phyloP scores from a whole-genome alignment of 257 asterid species.

The Ophiorrhiza pumila region DNA sequence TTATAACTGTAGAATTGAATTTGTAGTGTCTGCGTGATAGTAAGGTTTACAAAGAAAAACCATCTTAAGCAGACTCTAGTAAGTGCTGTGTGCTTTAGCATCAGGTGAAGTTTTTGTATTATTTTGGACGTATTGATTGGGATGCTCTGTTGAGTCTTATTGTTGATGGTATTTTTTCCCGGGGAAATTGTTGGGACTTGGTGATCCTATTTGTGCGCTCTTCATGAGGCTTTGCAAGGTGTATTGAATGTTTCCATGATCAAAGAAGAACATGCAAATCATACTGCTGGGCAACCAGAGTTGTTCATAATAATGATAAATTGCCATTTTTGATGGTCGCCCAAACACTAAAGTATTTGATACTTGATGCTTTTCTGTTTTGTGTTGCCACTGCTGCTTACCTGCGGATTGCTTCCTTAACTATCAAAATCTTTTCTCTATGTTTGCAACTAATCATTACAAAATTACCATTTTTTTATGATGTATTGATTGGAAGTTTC shows the following conservation, averaged over 20 bases:
- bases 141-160: no score
- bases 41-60: no score
- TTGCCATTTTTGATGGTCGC: neutral
- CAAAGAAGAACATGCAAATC: neutral
- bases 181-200: neutral
- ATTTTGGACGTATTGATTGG: no score
- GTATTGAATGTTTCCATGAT: neutral
- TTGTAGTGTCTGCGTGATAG: neutral
- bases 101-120: neutral
- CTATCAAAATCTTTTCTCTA: neutral
- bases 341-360: neutral
- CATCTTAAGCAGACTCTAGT: neutral
- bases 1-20: neutral
- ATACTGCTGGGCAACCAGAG: neutral
- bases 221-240: neutral
- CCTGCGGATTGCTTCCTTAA: neutral
- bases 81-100: neutral
- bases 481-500: neutral
- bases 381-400: neutral
- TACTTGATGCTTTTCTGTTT: neutral
- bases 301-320: neutral
- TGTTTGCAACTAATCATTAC: no score
- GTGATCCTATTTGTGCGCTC: no score
- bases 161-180: neutral
- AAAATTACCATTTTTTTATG: no score